Evolutionary conservation across 441 rosid species (phyloP).

Genomic region (Syzygium syzygioides): DNA sequence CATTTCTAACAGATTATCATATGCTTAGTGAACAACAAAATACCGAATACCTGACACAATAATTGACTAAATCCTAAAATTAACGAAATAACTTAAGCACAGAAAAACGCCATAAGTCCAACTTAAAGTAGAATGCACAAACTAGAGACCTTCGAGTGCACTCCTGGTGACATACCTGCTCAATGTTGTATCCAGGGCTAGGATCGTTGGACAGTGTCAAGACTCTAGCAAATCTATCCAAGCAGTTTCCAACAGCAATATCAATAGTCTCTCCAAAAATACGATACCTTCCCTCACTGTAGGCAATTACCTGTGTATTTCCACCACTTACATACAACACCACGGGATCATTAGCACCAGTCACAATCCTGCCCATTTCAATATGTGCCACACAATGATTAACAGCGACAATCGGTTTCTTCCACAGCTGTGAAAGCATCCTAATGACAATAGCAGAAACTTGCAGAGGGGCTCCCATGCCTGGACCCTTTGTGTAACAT

Average conservation of each 20-base stretch:
- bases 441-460: slow-evolving; percentile 73
- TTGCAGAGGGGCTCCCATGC: slow-evolving; percentile 94
- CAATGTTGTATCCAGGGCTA: slow-evolving; percentile 94
- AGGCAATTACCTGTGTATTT: slow-evolving; percentile 95
- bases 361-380: slow-evolving; percentile 95
- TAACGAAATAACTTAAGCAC: background rate
- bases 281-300: slow-evolving; percentile 78
- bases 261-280: slow-evolving; percentile 96
- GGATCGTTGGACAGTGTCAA: slow-evolving; percentile 90
- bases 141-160: background rate
- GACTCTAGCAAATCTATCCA: slow-evolving; percentile 91
- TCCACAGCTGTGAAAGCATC: slow-evolving; percentile 78
- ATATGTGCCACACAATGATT: slow-evolving; percentile 96
- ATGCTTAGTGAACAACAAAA: background rate
- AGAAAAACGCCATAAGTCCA: background rate
- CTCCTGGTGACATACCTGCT: slow-evolving; percentile 49
- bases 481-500: slow-evolving; percentile 92
- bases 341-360: slow-evolving; percentile 87
- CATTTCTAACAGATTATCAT: background rate
- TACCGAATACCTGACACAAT: background rate
- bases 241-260: slow-evolving; percentile 95
- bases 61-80: background rate
- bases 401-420: slow-evolving; percentile 76
- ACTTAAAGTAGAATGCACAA: background rate
- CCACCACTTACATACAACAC: slow-evolving; percentile 96